These are phyloP conservation scores for Ceratocystis diversiconidia DNA, from an alignment of 2,329 filamentous ascomycete genomes.

Conservation along the genomic window DNA sequence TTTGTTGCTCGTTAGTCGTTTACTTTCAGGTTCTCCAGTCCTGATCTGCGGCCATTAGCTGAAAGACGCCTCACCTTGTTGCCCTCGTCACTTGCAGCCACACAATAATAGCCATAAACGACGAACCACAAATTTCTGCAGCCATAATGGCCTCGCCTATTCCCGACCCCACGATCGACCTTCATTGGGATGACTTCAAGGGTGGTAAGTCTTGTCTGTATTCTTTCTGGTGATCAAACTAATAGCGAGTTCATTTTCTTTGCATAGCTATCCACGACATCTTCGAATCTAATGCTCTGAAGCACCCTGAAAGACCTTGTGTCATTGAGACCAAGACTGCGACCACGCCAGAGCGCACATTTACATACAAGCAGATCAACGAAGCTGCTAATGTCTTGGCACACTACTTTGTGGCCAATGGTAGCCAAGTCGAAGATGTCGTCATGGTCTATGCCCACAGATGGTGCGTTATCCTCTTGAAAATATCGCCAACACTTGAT, in stretches of 20 bases:
- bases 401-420: conserved; percentile 60
- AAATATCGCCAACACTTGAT: not conserved
- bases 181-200: conserved; percentile 51
- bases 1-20: not conserved
- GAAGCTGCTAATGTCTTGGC: conserved; percentile 70
- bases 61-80: not conserved
- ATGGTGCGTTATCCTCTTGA: conserved; percentile 32
- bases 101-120: not conserved
- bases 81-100: not conserved
- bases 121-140: not conserved
- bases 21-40: conserved; percentile 10
- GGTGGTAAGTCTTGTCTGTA: conserved; percentile 27
- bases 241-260: not conserved
- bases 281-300: conserved; percentile 51
- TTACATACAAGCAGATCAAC: conserved; percentile 76
- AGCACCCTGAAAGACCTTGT: conserved; percentile 46
- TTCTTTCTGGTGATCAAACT: not conserved
- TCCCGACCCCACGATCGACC: conserved; percentile 52
- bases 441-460: conserved; percentile 87
- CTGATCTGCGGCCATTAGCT: not conserved
- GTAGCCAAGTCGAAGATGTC: conserved; percentile 66
- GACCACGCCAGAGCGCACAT: conserved; percentile 42
- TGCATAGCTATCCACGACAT: conserved; percentile 50
- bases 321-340: conserved; percentile 36
- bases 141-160: conserved; percentile 22